Conservation (phyloP, 2,329 filamentous ascomycete species). For the Pseudogymnoascus sp. region DNA sequence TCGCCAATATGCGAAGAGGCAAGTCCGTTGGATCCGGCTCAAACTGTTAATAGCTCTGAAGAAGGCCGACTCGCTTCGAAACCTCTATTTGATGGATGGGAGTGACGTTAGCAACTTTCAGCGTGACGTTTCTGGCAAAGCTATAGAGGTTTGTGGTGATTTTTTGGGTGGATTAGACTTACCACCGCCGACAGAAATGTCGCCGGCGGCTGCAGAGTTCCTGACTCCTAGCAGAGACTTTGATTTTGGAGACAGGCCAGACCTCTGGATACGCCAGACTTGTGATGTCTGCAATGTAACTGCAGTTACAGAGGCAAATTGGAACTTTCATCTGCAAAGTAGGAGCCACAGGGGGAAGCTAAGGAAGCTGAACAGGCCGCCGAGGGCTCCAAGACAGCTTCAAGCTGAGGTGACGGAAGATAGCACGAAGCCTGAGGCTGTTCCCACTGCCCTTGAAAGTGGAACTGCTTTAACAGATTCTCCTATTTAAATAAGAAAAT, state of each 20-base stretch:
- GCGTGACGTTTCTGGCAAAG: conserved; percentile 55
- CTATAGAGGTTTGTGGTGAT: conserved; percentile 47
- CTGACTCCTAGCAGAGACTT: conserved; percentile 47
- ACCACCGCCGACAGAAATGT: conserved; percentile 45
- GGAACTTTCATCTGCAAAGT: conserved; percentile 39
- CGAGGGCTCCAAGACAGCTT: background rate
- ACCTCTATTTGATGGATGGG: conserved; percentile 73
- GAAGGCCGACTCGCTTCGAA: conserved; percentile 42
- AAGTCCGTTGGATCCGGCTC: conserved; percentile 77
- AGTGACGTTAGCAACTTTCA: conserved; percentile 57
- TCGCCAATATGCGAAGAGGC: conserved; percentile 76
- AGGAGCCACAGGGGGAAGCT: conserved; percentile 31
- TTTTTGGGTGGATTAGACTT: conserved; percentile 51
- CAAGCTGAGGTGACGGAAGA: background rate
- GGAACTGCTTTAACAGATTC: background rate
- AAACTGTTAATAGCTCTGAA: conserved; percentile 66
- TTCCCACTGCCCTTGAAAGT: background rate
- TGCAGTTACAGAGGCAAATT: conserved; percentile 45
- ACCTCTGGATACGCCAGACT: conserved; percentile 42
- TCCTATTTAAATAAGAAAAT: background rate
- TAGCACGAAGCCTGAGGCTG: background rate
- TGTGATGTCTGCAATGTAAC: conserved; percentile 68
- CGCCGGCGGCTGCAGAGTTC: conserved; percentile 45
- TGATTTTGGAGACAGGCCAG: conserved; percentile 34
- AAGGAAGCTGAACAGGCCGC: conserved; percentile 20